Percentiles rank a stretch among this genome's conserved stretches.
These are phyloP conservation scores for Boletellus sp. DNA, from an alignment of 768 basidiomycete genomes.

Conservation along the genomic window DNA sequence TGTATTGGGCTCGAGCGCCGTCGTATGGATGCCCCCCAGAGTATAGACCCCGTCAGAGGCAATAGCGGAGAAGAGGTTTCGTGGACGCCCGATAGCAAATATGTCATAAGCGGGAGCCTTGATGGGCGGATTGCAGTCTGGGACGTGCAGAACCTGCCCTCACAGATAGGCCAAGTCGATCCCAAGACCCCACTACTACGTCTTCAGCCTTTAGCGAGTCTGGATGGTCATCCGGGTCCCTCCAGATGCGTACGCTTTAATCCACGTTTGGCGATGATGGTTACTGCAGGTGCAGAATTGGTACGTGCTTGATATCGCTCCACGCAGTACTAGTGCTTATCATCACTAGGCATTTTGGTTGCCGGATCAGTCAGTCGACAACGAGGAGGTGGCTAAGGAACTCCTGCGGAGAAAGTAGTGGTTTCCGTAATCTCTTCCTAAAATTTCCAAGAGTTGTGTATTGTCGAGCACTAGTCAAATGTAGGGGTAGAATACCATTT, in stretches of 20 bases:
- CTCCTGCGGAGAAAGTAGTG: slow-evolving; percentile 52
- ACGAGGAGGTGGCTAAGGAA: slow-evolving; percentile 68
- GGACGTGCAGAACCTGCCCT: slow-evolving; percentile 71
- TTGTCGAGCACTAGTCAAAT: neutral
- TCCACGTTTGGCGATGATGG: slow-evolving; percentile 85
- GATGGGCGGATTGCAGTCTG: slow-evolving; percentile 85
- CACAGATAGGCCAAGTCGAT: slow-evolving; percentile 50
- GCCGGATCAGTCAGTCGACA: slow-evolving; percentile 63
- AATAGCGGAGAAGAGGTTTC: slow-evolving; percentile 90
- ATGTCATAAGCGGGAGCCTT: slow-evolving; percentile 76
- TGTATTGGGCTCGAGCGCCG: slow-evolving; percentile 80
- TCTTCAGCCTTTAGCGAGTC: slow-evolving; percentile 44
- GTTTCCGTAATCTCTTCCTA: neutral
- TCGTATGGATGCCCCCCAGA: slow-evolving; percentile 42
- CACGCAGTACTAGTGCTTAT: slow-evolving; percentile 6
- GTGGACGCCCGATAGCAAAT: slow-evolving; percentile 95
- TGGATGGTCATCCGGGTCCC: slow-evolving; percentile 83
- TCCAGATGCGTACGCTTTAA: slow-evolving; percentile 88
- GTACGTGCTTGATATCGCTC: slow-evolving; percentile 41
- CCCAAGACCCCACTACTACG: slow-evolving; percentile 49
- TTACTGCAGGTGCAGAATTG: slow-evolving; percentile 77
- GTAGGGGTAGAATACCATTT: neutral
- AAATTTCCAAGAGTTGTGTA: neutral
- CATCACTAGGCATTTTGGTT: slow-evolving; percentile 57
- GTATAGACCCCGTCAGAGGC: slow-evolving; percentile 69